Base-by-base conservation (phyloP, 139 green algal genomes). In the Chlorella sp. region DNA sequence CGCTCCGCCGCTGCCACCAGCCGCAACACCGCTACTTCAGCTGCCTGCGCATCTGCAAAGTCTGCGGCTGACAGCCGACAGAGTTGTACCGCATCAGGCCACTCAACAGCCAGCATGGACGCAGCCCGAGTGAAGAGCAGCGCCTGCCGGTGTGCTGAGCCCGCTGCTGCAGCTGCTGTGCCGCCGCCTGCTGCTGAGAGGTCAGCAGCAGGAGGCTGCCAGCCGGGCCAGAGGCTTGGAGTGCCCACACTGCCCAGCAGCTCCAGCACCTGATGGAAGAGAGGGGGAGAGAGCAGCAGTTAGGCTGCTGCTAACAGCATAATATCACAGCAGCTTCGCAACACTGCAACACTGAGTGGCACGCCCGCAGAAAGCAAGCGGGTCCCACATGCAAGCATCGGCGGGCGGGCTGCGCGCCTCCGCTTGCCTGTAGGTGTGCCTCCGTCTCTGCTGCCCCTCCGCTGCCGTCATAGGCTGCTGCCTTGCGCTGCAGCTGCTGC, bases 231-330 rank as follows among this genome's bases (percentile, higher is more conserved):
- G 68, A 86, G 83, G n/a, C 55, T 57, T 38, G 39, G 25, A 2
- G 36, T 81, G 36, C 85, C 85, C 26, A 89, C 44, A 3, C 30
- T 71, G 47, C 68, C 80, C n/a, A 87, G 69, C 80, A 89, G 83
- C 78, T 89, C 67, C 28, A 89, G 25, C 0, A 89, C 69, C 78
- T 89, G 80, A 28, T 76, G 34, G 13, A 60, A 60, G 65, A 44
- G 34, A 28, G 4, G 34, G 36, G 18, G 18, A 34, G 55, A 32
- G 12, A 79, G 11, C 3, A 36, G n/a, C n/a, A n/a, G n/a, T n/a
- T n/a, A n/a, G n/a, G n/a, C n/a, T n/a, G n/a, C n/a, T n/a, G n/a
- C n/a, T n/a, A n/a, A n/a, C n/a, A n/a, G n/a, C n/a, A n/a, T n/a
- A n/a, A n/a, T n/a, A n/a, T n/a, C n/a, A n/a, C n/a, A n/a, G n/a